These are phyloP conservation scores for Thyridium curvatum DNA, from an alignment of 2,329 filamentous ascomycete genomes.

Conservation along the genomic window DNA sequence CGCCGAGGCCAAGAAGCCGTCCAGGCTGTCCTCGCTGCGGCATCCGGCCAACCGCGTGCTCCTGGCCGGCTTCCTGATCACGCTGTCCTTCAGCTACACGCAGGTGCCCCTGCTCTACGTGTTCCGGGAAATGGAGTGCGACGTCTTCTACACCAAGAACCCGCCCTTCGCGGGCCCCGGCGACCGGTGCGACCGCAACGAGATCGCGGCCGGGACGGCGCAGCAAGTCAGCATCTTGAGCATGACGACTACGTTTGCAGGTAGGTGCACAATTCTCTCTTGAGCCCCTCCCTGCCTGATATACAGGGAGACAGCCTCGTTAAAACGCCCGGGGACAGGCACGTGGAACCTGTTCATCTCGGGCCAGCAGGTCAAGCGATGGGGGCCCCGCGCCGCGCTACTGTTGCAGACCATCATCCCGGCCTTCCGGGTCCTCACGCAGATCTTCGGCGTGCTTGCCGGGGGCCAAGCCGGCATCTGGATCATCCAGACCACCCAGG, in stretches of 20 bases:
- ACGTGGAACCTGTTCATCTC: conserved; percentile 51
- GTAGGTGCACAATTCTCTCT: conserved; percentile 20
- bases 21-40: background rate
- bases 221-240: conserved; percentile 58
- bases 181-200: conserved; percentile 52
- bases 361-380: conserved; percentile 54
- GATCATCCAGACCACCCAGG: conserved; percentile 55
- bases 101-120: conserved; percentile 52
- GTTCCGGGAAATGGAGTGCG: conserved; percentile 67
- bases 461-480: conserved; percentile 51
- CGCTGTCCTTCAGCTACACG: conserved; percentile 40
- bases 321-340: background rate
- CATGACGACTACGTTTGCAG: conserved; percentile 62
- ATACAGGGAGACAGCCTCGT: too few species aligned
- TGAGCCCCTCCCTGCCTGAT: too few species aligned
- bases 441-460: conserved; percentile 53
- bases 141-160: conserved; percentile 58
- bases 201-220: conserved; percentile 60
- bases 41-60: conserved; percentile 37
- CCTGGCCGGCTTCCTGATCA: conserved; percentile 55
- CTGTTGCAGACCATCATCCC: conserved; percentile 53
- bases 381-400: conserved; percentile 53
- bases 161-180: conserved; percentile 37
- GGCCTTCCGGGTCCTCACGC: conserved; percentile 50
- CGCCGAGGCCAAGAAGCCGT: background rate